A percentile compares a stretch with the other conserved stretches of the same genome.
These are phyloP conservation scores for Didymella glomerata DNA, from an alignment of 2,329 filamentous ascomycete genomes.

Conservation along the genomic window DNA sequence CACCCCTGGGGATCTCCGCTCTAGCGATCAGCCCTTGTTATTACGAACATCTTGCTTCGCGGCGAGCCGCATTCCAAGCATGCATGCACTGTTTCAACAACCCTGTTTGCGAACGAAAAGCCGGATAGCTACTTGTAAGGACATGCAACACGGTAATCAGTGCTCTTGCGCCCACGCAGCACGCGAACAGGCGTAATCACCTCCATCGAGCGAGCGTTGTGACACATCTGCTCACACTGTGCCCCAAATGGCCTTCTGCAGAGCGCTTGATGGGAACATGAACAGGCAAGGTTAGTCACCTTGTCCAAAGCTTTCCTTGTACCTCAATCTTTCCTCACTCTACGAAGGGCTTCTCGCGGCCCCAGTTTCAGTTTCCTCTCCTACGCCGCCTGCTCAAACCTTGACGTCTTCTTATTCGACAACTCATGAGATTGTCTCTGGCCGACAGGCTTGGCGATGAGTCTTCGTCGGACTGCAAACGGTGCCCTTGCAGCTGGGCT, in stretches of 20 bases:
- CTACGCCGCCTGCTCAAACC: background rate
- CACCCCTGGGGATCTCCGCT: constrained; percentile 11
- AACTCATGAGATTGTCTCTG: constrained; percentile 28
- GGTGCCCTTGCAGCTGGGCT: constrained; percentile 40
- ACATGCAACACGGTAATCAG: constrained; percentile 41
- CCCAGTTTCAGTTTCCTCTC: constrained; percentile 2
- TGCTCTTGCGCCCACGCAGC: constrained; percentile 43
- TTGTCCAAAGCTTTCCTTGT: constrained; percentile 27
- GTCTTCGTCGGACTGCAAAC: constrained; percentile 23
- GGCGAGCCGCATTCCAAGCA: constrained; percentile 22
- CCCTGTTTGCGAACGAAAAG: constrained; percentile 27
- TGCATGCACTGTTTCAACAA: constrained; percentile 36
- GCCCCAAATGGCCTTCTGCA: constrained; percentile 34
- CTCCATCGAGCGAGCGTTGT: constrained; percentile 40
- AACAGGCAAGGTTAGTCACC: constrained; percentile 29
- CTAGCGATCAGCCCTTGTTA: constrained; percentile 11
- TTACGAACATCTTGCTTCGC: constrained; percentile 14
- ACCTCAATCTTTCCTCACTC: constrained; percentile 22
- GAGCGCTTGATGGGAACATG: constrained; percentile 21
- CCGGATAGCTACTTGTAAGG: constrained; percentile 36
- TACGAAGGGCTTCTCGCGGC: constrained; percentile 22
- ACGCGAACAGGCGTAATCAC: constrained; percentile 38
- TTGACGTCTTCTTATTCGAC: constrained; percentile 24
- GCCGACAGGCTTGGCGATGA: constrained; percentile 1
- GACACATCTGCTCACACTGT: constrained; percentile 32